Evolutionary conservation across 345 rosid genomes (phyloP).

Genomic region (Gossypium herbaceum): DNA sequence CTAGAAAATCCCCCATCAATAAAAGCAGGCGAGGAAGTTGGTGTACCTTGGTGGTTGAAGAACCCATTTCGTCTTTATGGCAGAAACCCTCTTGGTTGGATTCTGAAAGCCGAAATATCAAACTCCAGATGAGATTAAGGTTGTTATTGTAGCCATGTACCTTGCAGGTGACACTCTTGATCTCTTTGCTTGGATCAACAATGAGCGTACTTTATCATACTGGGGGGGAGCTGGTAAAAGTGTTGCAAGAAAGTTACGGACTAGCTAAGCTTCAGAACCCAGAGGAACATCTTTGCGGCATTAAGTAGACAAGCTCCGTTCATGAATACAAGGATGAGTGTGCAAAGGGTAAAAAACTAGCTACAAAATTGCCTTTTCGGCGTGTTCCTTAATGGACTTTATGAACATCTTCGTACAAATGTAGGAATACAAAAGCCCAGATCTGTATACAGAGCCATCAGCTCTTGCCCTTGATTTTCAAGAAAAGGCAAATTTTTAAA

Average conservation of each 20-base stretch:
- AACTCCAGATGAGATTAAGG: neutral
- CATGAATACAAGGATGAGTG: no score
- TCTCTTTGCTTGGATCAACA: neutral
- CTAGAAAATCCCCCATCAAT: no score
- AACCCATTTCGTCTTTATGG: no score
- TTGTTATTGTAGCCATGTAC: neutral
- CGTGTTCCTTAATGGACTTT: neutral
- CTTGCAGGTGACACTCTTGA: neutral
- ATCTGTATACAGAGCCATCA: no score
- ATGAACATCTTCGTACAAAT: no score
- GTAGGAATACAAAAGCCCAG: no score
- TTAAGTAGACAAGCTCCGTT: no score
- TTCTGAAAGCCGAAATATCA: neutral
- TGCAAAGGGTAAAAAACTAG: neutral
- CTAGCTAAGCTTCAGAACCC: neutral
- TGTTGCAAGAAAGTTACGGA: neutral
- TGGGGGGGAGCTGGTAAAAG: neutral
- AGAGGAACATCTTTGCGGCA: neutral
- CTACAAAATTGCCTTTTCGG: neutral
- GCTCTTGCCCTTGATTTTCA: no score
- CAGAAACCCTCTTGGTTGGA: neutral
- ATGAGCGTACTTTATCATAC: neutral
- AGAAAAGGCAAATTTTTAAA: no score
- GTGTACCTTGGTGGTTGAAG: no score
- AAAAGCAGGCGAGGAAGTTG: no score